These are phyloP conservation scores for Daldinia decipiens DNA, from an alignment of 495 filamentous ascomycete genomes.

Conservation along the genomic window DNA sequence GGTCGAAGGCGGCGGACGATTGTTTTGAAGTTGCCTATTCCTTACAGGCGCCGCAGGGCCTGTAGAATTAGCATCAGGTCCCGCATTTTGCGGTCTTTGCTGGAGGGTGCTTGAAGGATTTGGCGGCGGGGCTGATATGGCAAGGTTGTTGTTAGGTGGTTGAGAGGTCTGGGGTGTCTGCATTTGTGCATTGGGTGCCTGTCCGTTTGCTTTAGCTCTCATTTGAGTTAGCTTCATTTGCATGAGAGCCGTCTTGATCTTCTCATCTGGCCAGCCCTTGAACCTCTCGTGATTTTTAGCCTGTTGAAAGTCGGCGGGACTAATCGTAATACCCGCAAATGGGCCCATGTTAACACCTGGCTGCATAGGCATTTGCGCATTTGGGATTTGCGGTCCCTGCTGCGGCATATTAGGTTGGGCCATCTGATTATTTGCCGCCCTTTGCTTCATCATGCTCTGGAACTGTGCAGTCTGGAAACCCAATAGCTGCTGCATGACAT, in stretches of 20 bases:
- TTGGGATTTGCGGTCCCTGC: constrained; percentile 55
- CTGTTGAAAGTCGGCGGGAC: constrained; percentile 57
- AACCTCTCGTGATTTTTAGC: constrained; percentile 54
- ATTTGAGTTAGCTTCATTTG: constrained; percentile 47
- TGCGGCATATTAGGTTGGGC: constrained; percentile 39
- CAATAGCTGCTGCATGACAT: constrained; percentile 23
- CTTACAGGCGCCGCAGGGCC: constrained; percentile 31
- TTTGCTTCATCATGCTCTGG: constrained; percentile 49
- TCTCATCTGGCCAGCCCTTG: constrained; percentile 62
- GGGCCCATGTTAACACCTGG: constrained; percentile 42
- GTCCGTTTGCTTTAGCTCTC: constrained; percentile 45
- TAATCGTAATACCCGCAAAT: constrained; percentile 36
- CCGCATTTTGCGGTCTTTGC: constrained; percentile 37
- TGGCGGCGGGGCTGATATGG: constrained; percentile 41
- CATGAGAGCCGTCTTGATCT: constrained; percentile 55
- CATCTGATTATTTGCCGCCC: constrained; percentile 35
- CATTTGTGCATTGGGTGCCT: constrained; percentile 30
- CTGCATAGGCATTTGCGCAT: constrained; percentile 44
- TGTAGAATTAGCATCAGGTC: constrained; percentile 27
- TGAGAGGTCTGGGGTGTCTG: constrained; percentile 40
- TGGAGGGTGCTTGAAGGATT: constrained; percentile 19
- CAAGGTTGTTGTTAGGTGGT: constrained; percentile 51
- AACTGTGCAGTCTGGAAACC: constrained; percentile 61
- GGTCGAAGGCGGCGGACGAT: constrained; percentile 26
- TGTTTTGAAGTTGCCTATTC: constrained; percentile 45